Base-by-base conservation (phyloP, 805 yeast species). In the Phaffomyces opuntiae region DNA sequence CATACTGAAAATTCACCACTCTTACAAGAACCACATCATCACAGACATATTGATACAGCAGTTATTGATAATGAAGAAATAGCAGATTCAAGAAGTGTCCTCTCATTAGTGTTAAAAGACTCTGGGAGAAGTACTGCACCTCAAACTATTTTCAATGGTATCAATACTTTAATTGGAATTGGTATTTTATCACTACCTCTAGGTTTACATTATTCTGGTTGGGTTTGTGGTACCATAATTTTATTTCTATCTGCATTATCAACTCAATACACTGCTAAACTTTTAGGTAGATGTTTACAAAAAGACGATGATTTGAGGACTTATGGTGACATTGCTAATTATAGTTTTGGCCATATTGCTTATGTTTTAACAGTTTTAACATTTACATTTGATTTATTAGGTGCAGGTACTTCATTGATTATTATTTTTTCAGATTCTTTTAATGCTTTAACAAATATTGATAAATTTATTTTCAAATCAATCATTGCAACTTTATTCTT, bases 71-170 rank as follows among this genome's bases (percentile, higher is more conserved):
- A 46, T 9, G 42, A 40, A 4, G 21, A 32, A 5, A 7, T 3
- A 9, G 11, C 24, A 4, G 58, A 51, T 31, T 32, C 16, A n/a
- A 21, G 45, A 32, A 58, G 61, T 32, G 17, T 54, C 1, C 38
- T 58, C 27, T 47, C 51, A 4, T 39, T 43, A 5, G 49, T 45
- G 1, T 33, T 57, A 38, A 48, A 45, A 24, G 9, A 51, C 34
- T 53, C 65, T 9, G 68, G 67, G 8, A 71, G 64, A 52, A 77
- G 83, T 8, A 86, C 93, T 0, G 80, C 79, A 0, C 78, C 85
- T 1, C 95, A 85, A 59, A 85, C 95, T 0, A 67, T 83, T 6
- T 83, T 85, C 69, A 86, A 86, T 54, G 81, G 90, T 1, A 80
- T 85, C 41, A 86, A 86, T 59, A 84, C 84, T 0, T 65, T 86